Conservation (phyloP, 495 filamentous ascomycete species). For the Sordaria brevicollis region DNA sequence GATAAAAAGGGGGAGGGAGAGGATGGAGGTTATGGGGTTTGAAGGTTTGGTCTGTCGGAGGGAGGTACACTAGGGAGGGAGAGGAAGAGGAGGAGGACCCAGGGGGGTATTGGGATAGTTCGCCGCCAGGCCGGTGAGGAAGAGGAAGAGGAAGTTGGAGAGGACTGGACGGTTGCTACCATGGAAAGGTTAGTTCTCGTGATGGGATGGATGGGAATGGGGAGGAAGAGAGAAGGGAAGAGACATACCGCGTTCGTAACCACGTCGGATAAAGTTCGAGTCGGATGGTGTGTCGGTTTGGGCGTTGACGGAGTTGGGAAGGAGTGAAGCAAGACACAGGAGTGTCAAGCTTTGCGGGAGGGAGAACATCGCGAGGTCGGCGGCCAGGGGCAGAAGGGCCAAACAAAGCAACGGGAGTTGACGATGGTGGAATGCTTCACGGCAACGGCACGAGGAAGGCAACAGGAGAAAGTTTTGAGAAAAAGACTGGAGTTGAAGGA, state of each 20-base stretch:
- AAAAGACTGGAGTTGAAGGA: not conserved
- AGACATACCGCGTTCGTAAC: not conserved
- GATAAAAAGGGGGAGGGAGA: not conserved
- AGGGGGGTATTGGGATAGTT: not conserved
- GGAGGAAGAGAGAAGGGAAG: not conserved
- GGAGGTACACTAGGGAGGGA: too few species aligned
- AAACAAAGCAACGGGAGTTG: not conserved
- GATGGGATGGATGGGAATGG: not conserved
- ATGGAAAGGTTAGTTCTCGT: not conserved
- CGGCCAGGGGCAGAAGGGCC: not conserved
- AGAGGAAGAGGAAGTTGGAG: not conserved
- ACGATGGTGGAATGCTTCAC: not conserved
- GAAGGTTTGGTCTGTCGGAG: not conserved
- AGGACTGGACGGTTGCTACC: not conserved
- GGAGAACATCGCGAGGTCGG: not conserved
- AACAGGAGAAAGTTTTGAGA: not conserved
- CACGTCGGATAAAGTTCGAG: not conserved
- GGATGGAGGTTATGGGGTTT: not conserved
- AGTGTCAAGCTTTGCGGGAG: not conserved
- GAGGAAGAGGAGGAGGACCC: too few species aligned
- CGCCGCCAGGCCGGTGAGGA: not conserved
- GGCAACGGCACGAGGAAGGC: not conserved
- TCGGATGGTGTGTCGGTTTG: not conserved
- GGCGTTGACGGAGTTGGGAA: not conserved
- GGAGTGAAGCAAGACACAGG: not conserved